Percentiles rank a stretch among this genome's conserved stretches.
Conservation (phyloP, 495 filamentous ascomycete species). For the Staphylotrichum longicolle region DNA sequence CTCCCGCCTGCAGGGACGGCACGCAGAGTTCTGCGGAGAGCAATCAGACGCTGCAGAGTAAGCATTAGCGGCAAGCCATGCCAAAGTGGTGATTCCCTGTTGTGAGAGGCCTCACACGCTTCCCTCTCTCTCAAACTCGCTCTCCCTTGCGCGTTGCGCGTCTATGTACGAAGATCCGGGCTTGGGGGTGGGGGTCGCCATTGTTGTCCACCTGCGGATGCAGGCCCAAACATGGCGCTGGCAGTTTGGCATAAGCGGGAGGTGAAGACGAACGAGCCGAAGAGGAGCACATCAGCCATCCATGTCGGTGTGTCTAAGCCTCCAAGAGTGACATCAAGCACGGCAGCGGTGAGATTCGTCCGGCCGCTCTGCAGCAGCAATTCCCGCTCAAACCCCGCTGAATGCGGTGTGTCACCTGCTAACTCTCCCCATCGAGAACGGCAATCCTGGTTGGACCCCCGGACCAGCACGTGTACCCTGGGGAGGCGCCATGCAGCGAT, state of each 20-base stretch:
- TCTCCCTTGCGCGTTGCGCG: no score
- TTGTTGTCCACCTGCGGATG: not conserved
- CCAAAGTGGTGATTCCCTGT: not conserved
- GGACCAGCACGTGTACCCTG: conserved; percentile 12
- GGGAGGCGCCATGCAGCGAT: conserved; percentile 7
- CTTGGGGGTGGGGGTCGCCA: not conserved
- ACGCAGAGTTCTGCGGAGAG: conserved; percentile 17
- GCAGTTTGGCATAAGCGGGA: no score
- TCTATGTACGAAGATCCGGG: no score
- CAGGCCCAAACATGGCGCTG: not conserved
- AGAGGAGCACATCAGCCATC: conserved; percentile 6
- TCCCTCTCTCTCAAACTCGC: no score
- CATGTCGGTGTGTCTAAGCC: not conserved
- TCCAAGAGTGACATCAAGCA: not conserved
- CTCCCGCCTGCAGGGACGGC: conserved; percentile 24
- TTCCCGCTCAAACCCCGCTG: conserved; percentile 6
- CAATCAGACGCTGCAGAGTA: conserved; percentile 13
- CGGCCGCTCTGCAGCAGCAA: not conserved
- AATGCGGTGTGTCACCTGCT: conserved; percentile 10
- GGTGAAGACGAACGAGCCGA: not conserved
- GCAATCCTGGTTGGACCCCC: conserved; percentile 11
- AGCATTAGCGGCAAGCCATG: not conserved
- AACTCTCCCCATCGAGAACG: not conserved
- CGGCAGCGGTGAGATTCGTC: conserved; percentile 8
- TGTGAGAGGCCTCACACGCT: conserved; percentile 2